Evolutionary conservation across 73 alveolate species (phyloP), one percentile per base, ranked within the genome.

Genomic region (Paramecium primaurelia): DNA sequence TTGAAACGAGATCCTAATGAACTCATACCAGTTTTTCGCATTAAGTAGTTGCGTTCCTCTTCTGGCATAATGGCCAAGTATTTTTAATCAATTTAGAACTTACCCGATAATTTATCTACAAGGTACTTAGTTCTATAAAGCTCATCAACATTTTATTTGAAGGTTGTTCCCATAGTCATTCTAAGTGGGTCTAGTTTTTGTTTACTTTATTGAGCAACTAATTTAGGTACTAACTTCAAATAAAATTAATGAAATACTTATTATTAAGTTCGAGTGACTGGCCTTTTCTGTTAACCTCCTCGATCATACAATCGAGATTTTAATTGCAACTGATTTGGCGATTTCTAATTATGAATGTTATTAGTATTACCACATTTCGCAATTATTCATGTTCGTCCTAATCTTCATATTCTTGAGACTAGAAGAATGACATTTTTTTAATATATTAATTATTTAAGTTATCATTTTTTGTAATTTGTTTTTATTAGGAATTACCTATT

Each of bases 101-200:
- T 89, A 6, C 94, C 94, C 22, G 92, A 71, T 30, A 89, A 47
- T 22, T 83, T 89, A 26, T 83, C 94, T 25, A 89, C 83, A 6
- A 89, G 42, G 44, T 73, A 71, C 47, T 89, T 89, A 9, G 94
- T 89, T 42, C 92, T 40, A 73, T 89, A 64, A 77, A 89, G 54
- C 75, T 89, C 94, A 69, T 73, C 75, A 49, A 34, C 71, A 51
- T 89, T 71, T 71, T 71, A 28, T 51, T 64, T 59, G 54, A 89
- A 37, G 77, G 47, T 71, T 42, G 45, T 64, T 12, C 94, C 54
- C 47, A 71, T 71, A 3, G 77, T 28, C 84, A 83, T 71, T 45
- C 86, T 38, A 4, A 89, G 68, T 2, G 94, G 94, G 37, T 49
- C 91, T 30, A 89, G 75, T 40, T 89, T 89, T 26, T 84, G 36